These are phyloP conservation scores for Vitis cinerea DNA, from an alignment of 164 flowering plant species.

Conservation along the genomic window DNA sequence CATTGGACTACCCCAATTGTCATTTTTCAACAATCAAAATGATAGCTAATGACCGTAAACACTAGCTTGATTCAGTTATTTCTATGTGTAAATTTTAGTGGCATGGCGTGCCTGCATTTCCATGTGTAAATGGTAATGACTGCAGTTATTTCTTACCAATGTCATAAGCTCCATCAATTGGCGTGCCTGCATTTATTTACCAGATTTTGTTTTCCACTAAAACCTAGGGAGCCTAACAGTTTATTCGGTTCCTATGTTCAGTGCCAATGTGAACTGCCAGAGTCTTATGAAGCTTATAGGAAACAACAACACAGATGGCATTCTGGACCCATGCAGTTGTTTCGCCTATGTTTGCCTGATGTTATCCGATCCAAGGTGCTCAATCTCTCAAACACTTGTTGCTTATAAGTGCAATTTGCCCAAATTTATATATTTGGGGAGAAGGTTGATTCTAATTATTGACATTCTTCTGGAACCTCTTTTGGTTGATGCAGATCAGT, in stretches of 20 bases:
- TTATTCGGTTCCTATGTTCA: slow-evolving; percentile 15
- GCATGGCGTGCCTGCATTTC: neutral
- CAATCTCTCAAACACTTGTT: neutral
- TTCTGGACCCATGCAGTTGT: slow-evolving; percentile 88
- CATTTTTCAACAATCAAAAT: too few relatives aligned
- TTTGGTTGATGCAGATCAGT: slow-evolving; percentile 54
- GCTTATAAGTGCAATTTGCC: neutral
- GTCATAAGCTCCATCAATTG: too few relatives aligned
- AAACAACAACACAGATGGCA: slow-evolving; percentile 92
- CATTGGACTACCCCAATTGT: too few relatives aligned
- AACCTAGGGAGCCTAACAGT: too few relatives aligned
- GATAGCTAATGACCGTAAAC: too few relatives aligned
- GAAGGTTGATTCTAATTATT: neutral
- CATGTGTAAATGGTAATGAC: too few relatives aligned
- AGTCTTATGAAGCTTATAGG: slow-evolving; percentile 80
- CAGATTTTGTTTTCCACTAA: too few relatives aligned
- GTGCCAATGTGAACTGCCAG: slow-evolving; percentile 82
- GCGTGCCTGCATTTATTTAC: too few relatives aligned
- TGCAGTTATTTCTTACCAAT: too few relatives aligned
- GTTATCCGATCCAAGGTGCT: slow-evolving; percentile 61
- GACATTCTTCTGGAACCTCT: neutral
- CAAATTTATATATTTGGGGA: neutral
- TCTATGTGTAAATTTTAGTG: neutral
- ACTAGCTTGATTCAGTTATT: too few relatives aligned
- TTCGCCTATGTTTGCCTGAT: slow-evolving; percentile 73